phyloP scores from a whole-genome alignment of 2,329 filamentous ascomycete genomes.

The Aspergillus quadricinctus region DNA sequence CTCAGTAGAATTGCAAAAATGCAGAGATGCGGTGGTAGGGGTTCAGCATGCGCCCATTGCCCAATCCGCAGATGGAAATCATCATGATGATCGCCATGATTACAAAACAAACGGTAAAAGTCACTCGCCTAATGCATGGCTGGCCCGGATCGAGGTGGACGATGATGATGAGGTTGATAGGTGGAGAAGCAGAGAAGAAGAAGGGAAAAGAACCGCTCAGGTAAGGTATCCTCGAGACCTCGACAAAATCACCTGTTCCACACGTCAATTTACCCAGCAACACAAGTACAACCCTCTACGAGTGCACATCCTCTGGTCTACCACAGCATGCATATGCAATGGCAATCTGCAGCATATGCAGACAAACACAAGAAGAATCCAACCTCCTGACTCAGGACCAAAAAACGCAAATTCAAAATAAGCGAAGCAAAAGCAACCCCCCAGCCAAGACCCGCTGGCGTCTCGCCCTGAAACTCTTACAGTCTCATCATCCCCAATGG shows the following conservation, averaged over 20 bases:
- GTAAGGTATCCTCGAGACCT: background rate
- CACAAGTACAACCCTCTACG: background rate
- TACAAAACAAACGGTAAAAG: background rate
- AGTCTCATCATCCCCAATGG: background rate
- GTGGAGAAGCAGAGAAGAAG: background rate
- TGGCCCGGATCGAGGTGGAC: background rate
- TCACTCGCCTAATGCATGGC: background rate
- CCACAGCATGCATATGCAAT: background rate
- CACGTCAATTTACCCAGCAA: too few relatives aligned
- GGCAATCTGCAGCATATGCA: background rate
- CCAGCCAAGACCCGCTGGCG: constrained; percentile 1
- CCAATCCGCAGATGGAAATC: background rate
- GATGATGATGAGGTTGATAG: background rate
- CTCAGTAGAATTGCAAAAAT: background rate
- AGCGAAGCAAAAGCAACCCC: background rate
- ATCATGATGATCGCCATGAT: background rate
- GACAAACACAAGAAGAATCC: background rate
- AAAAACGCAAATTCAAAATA: background rate
- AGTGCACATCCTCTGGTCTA: background rate
- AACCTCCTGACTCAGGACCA: background rate
- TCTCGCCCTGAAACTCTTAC: constrained; percentile 6
- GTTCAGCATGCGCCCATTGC: background rate
- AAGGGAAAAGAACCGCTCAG: background rate
- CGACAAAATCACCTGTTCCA: too few relatives aligned
- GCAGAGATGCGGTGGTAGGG: background rate